These are phyloP conservation scores for Baorangia bicolor DNA, from an alignment of 768 basidiomycete genomes.

Conservation along the genomic window DNA sequence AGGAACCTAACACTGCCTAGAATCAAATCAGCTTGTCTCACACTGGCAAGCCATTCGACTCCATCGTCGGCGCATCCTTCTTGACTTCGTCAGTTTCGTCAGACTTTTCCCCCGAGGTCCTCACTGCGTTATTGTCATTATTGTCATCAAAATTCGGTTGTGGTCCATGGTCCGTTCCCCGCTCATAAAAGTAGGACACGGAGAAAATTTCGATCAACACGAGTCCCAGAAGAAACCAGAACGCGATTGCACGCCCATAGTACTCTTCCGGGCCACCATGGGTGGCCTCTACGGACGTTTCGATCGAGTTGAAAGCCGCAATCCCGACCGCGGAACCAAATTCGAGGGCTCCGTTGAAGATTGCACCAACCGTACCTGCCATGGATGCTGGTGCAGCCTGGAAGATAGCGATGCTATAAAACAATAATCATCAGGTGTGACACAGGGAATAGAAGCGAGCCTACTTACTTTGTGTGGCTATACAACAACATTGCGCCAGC, in stretches of 20 bases:
- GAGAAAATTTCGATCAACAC: constrained; percentile 32
- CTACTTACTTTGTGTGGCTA: constrained; percentile 50
- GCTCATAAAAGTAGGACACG: constrained; percentile 37
- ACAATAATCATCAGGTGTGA: neutral
- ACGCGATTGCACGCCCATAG: constrained; percentile 43
- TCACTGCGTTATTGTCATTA: neutral
- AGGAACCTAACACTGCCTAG: neutral
- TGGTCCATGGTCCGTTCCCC: constrained; percentile 11
- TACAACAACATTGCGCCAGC: constrained; percentile 45
- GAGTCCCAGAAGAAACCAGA: constrained; percentile 44
- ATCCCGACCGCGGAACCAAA: constrained; percentile 51
- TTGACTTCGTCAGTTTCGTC: neutral
- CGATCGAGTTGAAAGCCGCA: constrained; percentile 48
- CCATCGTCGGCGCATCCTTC: neutral
- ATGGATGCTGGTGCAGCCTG: constrained; percentile 46
- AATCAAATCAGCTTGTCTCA: neutral
- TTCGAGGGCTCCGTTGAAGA: constrained; percentile 54
- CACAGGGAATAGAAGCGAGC: neutral
- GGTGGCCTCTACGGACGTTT: constrained; percentile 40
- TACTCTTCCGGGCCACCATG: constrained; percentile 34
- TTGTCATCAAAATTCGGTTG: neutral
- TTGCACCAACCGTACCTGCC: constrained; percentile 55
- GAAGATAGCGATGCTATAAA: constrained; percentile 48
- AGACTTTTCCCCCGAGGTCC: neutral
- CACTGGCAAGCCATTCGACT: neutral